Evolutionary conservation across 2,329 filamentous ascomycete genomes (phyloP).

Genomic region (Xylaria sp.): DNA sequence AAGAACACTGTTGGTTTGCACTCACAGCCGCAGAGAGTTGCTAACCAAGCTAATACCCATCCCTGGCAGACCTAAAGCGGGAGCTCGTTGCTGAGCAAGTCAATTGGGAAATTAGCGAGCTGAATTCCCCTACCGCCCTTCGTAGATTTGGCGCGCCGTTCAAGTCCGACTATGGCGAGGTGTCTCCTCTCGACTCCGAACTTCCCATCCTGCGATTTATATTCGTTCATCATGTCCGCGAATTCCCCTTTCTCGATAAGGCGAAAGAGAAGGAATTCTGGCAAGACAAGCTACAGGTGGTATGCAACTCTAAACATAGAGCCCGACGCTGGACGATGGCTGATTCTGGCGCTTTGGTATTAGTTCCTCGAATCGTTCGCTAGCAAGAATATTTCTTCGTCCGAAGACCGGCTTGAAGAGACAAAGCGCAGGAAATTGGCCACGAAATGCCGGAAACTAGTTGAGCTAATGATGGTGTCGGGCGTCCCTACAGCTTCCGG

Average conservation of each 20-base stretch:
- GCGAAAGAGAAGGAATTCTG: conserved; percentile 98
- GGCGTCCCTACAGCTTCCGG: conserved; percentile 94
- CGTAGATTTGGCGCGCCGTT: conserved; percentile 96
- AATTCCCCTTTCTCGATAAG: conserved; percentile 97
- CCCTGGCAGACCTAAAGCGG: conserved; percentile 80
- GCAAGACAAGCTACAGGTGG: conserved; percentile 96
- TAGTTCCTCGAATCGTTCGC: conserved; percentile 97
- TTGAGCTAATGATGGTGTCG: conserved; percentile 99
- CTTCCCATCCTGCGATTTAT: conserved; percentile 93
- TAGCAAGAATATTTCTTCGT: conserved; percentile 95
- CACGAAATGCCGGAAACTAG: conserved; percentile 89
- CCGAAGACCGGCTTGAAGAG: conserved; percentile 93
- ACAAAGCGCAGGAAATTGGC: conserved; percentile 94
- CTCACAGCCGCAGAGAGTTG: neutral
- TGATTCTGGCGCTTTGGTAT: neutral
- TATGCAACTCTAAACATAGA: conserved; percentile 53
- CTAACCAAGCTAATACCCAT: conserved; percentile 28
- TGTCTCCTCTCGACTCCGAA: conserved; percentile 91
- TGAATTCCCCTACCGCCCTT: conserved; percentile 92
- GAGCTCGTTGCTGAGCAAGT: conserved; percentile 93
- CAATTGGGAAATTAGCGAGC: conserved; percentile 85
- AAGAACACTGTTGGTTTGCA: conserved; percentile 83
- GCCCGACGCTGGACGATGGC: neutral
- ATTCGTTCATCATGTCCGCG: conserved; percentile 96
- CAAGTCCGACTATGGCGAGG: conserved; percentile 87